phyloP scores from a whole-genome alignment of 1,284 basidiomycete genomes.

The Thelephora terrestris region DNA sequence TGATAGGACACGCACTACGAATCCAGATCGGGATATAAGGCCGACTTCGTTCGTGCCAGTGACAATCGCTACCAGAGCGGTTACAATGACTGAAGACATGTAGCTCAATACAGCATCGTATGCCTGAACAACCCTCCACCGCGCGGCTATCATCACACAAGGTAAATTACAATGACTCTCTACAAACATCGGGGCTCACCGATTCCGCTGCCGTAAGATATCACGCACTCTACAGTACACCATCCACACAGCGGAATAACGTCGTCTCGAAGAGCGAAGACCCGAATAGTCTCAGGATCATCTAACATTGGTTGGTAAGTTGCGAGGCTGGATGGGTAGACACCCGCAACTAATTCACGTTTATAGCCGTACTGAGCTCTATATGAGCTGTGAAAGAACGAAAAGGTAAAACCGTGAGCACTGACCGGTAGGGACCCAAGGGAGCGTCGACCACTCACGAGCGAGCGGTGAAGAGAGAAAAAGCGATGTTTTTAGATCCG shows the following conservation, averaged over 20 bases:
- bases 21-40: conserved; percentile 53
- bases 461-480: conserved; percentile 53
- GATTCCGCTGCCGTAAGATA: neutral
- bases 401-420: neutral
- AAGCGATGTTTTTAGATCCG: conserved; percentile 67
- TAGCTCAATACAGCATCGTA: conserved; percentile 46
- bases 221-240: conserved; percentile 43
- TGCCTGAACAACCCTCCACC: conserved; percentile 47
- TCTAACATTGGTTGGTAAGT: conserved; percentile 56
- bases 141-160: conserved; percentile 47
- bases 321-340: neutral
- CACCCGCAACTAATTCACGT: neutral
- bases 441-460: conserved; percentile 14
- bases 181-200: conserved; percentile 17
- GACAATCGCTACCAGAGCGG: conserved; percentile 55
- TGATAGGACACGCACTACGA: conserved; percentile 35
- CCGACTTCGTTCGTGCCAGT: conserved; percentile 57
- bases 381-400: conserved; percentile 15
- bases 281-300: conserved; percentile 61
- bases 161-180: conserved; percentile 56
- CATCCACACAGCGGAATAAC: conserved; percentile 59
- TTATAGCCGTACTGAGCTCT: conserved; percentile 19
- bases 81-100: conserved; percentile 53
- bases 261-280: conserved; percentile 59
- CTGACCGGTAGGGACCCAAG: neutral